phyloP scores from a whole-genome alignment of 495 filamentous ascomycete genomes.

The Penicillium mononematosum region DNA sequence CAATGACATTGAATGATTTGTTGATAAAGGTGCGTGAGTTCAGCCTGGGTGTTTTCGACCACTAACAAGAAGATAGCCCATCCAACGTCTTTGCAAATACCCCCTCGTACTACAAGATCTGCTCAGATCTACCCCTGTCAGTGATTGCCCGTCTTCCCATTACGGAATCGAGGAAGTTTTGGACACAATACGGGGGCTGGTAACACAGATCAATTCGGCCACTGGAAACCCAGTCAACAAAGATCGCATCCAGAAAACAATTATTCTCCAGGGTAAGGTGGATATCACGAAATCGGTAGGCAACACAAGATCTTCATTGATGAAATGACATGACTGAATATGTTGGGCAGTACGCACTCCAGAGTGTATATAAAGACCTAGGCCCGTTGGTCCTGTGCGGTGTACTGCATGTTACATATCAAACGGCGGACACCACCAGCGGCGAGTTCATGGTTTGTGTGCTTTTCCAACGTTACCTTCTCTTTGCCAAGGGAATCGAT shows the following conservation, averaged over 20 bases:
- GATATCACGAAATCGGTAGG: slow-evolving; percentile 68
- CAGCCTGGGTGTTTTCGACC: background rate
- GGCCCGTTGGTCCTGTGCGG: slow-evolving; percentile 85
- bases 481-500: slow-evolving; percentile 68
- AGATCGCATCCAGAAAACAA: slow-evolving; percentile 52
- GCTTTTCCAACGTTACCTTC: slow-evolving; percentile 78
- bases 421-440: slow-evolving; percentile 58
- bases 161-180: slow-evolving; percentile 74
- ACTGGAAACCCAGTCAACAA: slow-evolving; percentile 49
- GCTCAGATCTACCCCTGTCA: slow-evolving; percentile 73
- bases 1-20: slow-evolving; percentile 78
- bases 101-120: slow-evolving; percentile 83
- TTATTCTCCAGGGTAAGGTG: slow-evolving; percentile 53
- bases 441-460: slow-evolving; percentile 86
- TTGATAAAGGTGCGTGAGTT: slow-evolving; percentile 74
- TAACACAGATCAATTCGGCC: slow-evolving; percentile 73
- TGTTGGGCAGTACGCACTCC: slow-evolving; percentile 33
- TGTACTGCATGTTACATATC: slow-evolving; percentile 81
- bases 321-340: slow-evolving; percentile 12
- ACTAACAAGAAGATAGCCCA: slow-evolving; percentile 59
- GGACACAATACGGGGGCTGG: slow-evolving; percentile 66
- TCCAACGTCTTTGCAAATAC: slow-evolving; percentile 92
- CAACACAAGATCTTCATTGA: background rate
- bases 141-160: slow-evolving; percentile 79
- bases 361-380: slow-evolving; percentile 64